These are phyloP conservation scores for Trebouxia gelatinosa DNA, from an alignment of 163 green algal species.

Conservation along the genomic window DNA sequence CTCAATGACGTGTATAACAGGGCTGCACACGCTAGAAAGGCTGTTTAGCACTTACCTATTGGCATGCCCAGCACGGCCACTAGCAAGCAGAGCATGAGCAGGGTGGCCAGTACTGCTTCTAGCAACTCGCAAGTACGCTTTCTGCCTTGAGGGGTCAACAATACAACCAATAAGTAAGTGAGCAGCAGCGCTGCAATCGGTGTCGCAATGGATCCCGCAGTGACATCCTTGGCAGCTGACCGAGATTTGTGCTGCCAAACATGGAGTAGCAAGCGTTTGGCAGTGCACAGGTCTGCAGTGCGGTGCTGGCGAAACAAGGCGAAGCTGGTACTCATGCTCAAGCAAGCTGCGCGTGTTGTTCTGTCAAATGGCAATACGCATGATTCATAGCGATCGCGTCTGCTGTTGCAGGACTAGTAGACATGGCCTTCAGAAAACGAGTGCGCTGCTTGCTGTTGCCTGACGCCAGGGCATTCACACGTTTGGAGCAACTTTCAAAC, in stretches of 20 bases:
- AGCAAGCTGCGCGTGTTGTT: not conserved
- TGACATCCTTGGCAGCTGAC: not conserved
- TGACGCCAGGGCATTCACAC: too few species aligned
- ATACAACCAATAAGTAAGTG: not conserved
- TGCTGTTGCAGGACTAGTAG: not conserved
- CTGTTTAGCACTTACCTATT: constrained; percentile 35
- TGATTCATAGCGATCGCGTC: too few species aligned
- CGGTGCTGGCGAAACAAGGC: not conserved
- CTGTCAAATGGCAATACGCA: too few species aligned
- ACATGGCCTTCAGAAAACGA: not conserved
- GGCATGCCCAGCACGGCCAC: constrained; percentile 47
- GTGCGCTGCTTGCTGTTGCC: not conserved
- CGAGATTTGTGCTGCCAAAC: not conserved
- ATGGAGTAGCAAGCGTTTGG: not conserved
- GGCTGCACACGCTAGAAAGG: not conserved
- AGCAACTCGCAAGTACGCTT: constrained; percentile 38
- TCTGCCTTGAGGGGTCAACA: constrained; percentile 26
- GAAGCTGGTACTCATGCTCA: not conserved
- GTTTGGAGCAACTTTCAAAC: too few species aligned
- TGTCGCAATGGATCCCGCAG: not conserved
- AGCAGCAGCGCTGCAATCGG: constrained; percentile 7
- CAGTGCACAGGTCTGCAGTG: not conserved
- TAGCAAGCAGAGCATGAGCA: constrained; percentile 42
- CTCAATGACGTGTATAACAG: not conserved
- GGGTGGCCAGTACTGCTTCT: constrained; percentile 43